Conservation (phyloP, 306 rosid genomes). For the Fragaria ananassa region DNA sequence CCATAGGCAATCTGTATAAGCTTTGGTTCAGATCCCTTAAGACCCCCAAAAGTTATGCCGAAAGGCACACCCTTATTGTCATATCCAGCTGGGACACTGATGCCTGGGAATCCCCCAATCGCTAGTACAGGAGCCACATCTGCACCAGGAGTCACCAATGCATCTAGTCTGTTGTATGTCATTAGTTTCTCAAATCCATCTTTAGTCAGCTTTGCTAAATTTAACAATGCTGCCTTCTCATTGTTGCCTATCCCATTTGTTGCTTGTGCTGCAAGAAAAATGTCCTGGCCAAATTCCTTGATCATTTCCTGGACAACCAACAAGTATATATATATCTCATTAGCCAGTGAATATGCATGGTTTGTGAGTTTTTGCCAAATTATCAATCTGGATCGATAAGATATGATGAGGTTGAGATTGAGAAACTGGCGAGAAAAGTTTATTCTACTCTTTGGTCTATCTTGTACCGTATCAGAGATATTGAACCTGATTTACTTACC, state of each 20-base stretch:
- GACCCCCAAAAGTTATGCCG: conserved; percentile 46
- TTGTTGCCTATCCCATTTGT: conserved; percentile 13
- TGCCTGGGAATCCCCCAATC: conserved; percentile 51
- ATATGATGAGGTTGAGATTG: not conserved
- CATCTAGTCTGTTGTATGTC: not conserved
- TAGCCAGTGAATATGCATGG: not conserved
- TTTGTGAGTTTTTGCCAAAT: not conserved
- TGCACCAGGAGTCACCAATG: conserved; percentile 19
- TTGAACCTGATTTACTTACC: conserved; percentile 21
- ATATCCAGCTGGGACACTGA: conserved; percentile 51
- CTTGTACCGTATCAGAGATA: not conserved
- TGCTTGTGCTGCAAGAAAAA: not conserved
- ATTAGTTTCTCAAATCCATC: conserved; percentile 23
- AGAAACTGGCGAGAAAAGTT: not conserved
- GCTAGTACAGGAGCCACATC: conserved; percentile 27
- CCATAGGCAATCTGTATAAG: conserved; percentile 50
- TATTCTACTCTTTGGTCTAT: not conserved
- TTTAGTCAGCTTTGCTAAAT: conserved; percentile 18
- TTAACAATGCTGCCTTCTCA: conserved; percentile 10
- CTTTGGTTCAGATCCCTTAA: conserved; percentile 45
- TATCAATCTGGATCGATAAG: not conserved
- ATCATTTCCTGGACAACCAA: not conserved
- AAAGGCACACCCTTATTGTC: conserved; percentile 35
- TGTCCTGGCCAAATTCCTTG: conserved; percentile 10
- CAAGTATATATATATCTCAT: not conserved